Percentiles rank a stretch among this genome's conserved stretches.
These are phyloP conservation scores for Pseudogymnoascus sp. DNA, from an alignment of 2,329 filamentous ascomycete genomes.

Conservation along the genomic window DNA sequence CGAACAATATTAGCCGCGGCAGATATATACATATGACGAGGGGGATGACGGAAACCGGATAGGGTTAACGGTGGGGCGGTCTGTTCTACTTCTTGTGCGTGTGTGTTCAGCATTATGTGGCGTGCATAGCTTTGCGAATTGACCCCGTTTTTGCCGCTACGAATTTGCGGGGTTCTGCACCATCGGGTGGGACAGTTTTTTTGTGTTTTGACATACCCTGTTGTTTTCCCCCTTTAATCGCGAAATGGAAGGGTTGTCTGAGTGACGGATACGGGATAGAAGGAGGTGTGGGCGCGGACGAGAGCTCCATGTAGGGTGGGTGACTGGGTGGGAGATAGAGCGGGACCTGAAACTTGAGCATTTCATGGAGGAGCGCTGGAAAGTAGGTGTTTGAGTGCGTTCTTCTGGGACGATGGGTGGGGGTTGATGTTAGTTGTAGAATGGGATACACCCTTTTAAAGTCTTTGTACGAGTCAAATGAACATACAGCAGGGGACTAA, in stretches of 20 bases:
- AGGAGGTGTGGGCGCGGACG: neutral
- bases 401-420: neutral
- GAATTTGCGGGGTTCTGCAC: neutral
- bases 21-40: constrained; percentile 7
- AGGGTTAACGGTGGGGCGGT: neutral
- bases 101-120: constrained; percentile 6
- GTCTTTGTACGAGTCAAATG: constrained; percentile 10
- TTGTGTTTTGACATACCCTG: constrained; percentile 9
- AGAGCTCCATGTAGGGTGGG: neutral
- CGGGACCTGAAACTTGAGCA: neutral
- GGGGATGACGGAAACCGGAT: constrained; percentile 1
- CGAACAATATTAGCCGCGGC: constrained; percentile 7
- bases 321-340: neutral
- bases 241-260: neutral
- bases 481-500: constrained; percentile 4
- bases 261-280: neutral
- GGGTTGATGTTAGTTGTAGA: neutral
- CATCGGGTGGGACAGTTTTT: neutral
- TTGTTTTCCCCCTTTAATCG: neutral
- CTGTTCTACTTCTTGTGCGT: constrained; percentile 1
- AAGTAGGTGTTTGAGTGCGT: neutral
- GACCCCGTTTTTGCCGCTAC: neutral
- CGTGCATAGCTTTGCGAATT: constrained; percentile 8
- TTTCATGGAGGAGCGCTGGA: constrained; percentile 6
- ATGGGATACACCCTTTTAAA: neutral